A percentile compares a stretch with the other conserved stretches of the same genome.
Conservation (phyloP, 2,329 filamentous ascomycete genomes). For the Trichoderma citrinoviride region DNA sequence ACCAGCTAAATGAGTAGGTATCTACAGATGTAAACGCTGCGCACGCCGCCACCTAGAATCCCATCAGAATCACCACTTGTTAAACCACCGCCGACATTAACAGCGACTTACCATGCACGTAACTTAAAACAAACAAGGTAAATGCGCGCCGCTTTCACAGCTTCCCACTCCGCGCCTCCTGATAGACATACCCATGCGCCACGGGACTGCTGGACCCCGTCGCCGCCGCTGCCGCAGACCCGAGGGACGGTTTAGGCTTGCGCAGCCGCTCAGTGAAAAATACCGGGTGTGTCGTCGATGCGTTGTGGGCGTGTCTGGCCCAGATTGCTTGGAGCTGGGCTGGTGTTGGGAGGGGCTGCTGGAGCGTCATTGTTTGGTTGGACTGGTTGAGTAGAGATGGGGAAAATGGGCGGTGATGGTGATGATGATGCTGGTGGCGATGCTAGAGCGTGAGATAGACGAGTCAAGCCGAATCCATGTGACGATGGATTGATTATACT, state of each 20-base stretch:
- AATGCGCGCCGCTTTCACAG: slow-evolving; percentile 33
- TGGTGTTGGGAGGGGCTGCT: slow-evolving; percentile 5
- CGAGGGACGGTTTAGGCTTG: slow-evolving; percentile 53
- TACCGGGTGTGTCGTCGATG: slow-evolving; percentile 66
- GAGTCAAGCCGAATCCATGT: no score
- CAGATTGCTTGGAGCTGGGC: slow-evolving; percentile 28
- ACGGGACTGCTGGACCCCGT: slow-evolving; percentile 45
- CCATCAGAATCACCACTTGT: neutral
- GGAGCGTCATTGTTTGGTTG: neutral
- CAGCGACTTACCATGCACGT: neutral
- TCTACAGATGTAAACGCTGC: neutral
- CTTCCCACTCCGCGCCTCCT: slow-evolving; percentile 41
- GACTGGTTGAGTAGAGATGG: no score
- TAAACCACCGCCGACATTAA: neutral
- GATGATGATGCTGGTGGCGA: neutral
- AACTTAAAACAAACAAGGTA: neutral
- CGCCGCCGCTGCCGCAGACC: slow-evolving; percentile 24
- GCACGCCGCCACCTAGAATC: neutral
- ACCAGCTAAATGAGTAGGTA: neutral
- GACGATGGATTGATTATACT: accelerated
- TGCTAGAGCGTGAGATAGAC: no score
- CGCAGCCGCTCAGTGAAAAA: slow-evolving; percentile 69
- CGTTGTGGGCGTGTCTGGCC: slow-evolving; percentile 45
- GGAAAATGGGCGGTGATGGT: no score
- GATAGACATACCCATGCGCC: slow-evolving; percentile 60